These are phyloP conservation scores for Suhomyces panamericanus DNA, from an alignment of 1,139 yeast genomes.

Conservation along the genomic window DNA sequence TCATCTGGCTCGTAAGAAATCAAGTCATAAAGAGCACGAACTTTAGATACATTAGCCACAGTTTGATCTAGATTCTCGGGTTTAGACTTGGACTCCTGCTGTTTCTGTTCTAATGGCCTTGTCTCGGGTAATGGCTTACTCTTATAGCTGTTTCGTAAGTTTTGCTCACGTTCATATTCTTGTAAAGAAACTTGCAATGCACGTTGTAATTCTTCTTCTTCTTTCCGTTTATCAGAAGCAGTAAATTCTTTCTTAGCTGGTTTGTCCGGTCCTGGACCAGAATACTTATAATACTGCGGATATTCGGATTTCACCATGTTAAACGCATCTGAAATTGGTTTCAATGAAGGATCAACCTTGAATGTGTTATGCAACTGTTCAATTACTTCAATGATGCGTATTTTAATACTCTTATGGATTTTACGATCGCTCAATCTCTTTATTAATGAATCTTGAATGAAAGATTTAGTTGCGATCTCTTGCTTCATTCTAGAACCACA, in stretches of 20 bases:
- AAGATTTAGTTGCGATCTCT: conserved; percentile 71
- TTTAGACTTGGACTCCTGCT: neutral
- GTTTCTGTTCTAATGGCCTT: neutral
- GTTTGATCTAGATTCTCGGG: conserved; percentile 25
- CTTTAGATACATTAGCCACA: conserved; percentile 60
- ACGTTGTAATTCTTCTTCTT: conserved; percentile 78
- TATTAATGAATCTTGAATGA: conserved; percentile 55
- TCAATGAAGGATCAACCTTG: conserved; percentile 70
- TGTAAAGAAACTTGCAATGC: conserved; percentile 76
- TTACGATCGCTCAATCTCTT: conserved; percentile 55
- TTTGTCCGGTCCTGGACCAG: conserved; percentile 47
- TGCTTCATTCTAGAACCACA: conserved; percentile 89
- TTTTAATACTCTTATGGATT: conserved; percentile 69
- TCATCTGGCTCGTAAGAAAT: conserved; percentile 71
- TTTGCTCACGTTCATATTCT: conserved; percentile 53
- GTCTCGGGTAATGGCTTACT: conserved; percentile 36
- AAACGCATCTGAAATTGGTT: conserved; percentile 66
- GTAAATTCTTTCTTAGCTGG: conserved; percentile 61
- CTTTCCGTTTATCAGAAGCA: conserved; percentile 50
- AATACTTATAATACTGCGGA: conserved; percentile 42
- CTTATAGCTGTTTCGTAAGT: conserved; percentile 29
- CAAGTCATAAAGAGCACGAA: conserved; percentile 82
- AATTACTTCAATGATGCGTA: conserved; percentile 64
- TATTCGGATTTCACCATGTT: conserved; percentile 41
- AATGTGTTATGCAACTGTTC: conserved; percentile 62